Conservation (phyloP, 2,329 filamentous ascomycete species). For the Ceratocystis diversiconidia region DNA sequence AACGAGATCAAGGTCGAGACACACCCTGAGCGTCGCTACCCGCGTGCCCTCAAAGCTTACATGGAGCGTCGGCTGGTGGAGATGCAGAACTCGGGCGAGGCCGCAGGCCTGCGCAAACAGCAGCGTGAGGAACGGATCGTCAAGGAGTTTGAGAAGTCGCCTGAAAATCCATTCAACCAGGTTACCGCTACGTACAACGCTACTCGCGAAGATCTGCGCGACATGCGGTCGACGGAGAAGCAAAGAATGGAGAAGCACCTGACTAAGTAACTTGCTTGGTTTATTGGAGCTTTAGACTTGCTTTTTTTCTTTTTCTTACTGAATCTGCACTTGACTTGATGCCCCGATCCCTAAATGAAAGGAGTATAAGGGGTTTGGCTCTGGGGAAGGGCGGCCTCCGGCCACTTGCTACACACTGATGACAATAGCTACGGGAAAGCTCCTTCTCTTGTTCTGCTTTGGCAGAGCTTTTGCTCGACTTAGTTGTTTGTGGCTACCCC, state of each 20-base stretch:
- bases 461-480: too few relatives aligned
- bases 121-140: conserved; percentile 72
- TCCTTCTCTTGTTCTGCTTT: too few relatives aligned
- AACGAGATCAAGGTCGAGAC: conserved; percentile 57
- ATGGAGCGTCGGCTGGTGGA: conserved; percentile 70
- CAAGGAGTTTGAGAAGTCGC: conserved; percentile 90
- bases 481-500: too few relatives aligned
- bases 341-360: too few relatives aligned
- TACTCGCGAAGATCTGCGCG: conserved; percentile 58
- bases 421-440: too few relatives aligned
- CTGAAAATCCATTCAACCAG: conserved; percentile 93
- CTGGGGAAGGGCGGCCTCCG: too few relatives aligned
- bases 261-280: conserved; percentile 24
- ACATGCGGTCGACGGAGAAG: conserved; percentile 52
- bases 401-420: too few relatives aligned
- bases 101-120: conserved; percentile 58
- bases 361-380: too few relatives aligned
- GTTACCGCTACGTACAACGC: conserved; percentile 63
- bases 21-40: conserved; percentile 77
- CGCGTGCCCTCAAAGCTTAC: conserved; percentile 70
- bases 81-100: conserved; percentile 67
- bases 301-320: background rate
- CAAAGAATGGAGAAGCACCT: conserved; percentile 61
- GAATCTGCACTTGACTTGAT: too few relatives aligned
- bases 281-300: background rate